Evolutionary conservation across 2,329 filamentous ascomycete genomes (phyloP), one percentile per base, ranked within the genome.

Genomic region (Microcyclospora tardicrescens): DNA sequence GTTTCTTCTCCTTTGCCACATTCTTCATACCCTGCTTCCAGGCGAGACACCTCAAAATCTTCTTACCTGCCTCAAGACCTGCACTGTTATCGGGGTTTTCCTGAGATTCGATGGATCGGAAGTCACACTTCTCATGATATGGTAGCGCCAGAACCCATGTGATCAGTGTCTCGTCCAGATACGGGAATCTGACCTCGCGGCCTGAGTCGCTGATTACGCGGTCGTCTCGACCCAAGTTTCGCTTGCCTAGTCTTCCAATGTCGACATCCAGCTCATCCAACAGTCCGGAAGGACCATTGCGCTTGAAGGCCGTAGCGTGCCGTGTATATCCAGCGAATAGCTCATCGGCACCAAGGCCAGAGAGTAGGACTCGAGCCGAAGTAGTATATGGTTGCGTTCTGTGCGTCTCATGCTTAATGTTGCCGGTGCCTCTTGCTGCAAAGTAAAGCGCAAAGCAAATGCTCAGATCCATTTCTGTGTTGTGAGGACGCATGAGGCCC

Each of bases 381-480:
- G 84, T 86, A 9, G 64, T 69, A 54, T 86, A 87, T 16, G 36
- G 33, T 0, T 49, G 41, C 10, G 47, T 54, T 10, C 8, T 27
- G 19, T 24, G 19, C 8, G 19, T 24, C 19, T 24, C 19, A 24
- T 24, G 4, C 19, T 24, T 8, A 24, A 24, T 24, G 11, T 30
- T 16, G 30, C 68, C 64, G 13, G 58, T 47, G 1, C 86, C 89
- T 30, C 85, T 74, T 0, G 89, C 79, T 5, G 91, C 86, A 64
- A 98, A 98, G 60, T 95, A 96, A n/a, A 98, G 68, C 0, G 91
- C 91, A 50, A 75, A 81, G 0, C 84, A 82, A 51, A 98, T 98
- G 3, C 91, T 98, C 1, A 98, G 69, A 53, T 98, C 91, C 91
- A 98, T 98, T 61, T 98, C 91, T 0, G 91, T 98, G 49, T 94